Base-by-base conservation (phyloP, 768 basidiomycete genomes). In the Phylloporus scabripes region DNA sequence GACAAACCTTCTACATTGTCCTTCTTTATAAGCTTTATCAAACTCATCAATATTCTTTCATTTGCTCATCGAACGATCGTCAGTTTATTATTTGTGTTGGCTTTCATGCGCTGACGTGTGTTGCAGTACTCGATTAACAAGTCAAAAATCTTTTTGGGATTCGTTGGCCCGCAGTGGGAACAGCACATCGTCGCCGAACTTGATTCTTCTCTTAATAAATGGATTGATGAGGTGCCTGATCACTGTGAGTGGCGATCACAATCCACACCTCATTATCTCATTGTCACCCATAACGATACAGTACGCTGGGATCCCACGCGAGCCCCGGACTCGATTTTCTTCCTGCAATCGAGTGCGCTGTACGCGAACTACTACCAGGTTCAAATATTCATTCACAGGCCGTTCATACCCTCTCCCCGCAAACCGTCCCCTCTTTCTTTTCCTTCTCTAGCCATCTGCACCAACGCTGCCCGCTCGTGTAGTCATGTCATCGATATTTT, bases 401-500 rank as follows among this genome's bases (percentile, higher is more conserved):
- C 85, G 3, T 90, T 87, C 65, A 83, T 92, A 49, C 85, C 86
- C 0, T 78, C 78, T 0, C 77, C 80, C 3, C 69, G 74, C 39
- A 80, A 80, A 48, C 74, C 73, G 0, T 68, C 72, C 0, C 62
- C 67, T 2, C 59, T 78, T 31, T 70, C 73, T 1, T 77, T 82
- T 57, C 81, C 70, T 59, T 83, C 88, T 0, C 71, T 92, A 28
- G 86, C 87, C 0, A 91, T 92, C 46, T 92, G 89, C 63, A 81
- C 84, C n/a, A 92, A 91, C 52, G 82, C 91, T 0, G 86, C 91
- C 2, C 74, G 87, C 7, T 87, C 86, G 1, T 83, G 79, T 50
- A 79, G 78, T 33, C 86, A 85, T 60, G 76, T 92, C 24, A 64
- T 86, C 17, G 87, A 90, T 55, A 68, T 79, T 2, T 74, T 78